Evolutionary conservation across 1,284 basidiomycete species (phyloP).

Genomic region (Coriolopsis trogii): DNA sequence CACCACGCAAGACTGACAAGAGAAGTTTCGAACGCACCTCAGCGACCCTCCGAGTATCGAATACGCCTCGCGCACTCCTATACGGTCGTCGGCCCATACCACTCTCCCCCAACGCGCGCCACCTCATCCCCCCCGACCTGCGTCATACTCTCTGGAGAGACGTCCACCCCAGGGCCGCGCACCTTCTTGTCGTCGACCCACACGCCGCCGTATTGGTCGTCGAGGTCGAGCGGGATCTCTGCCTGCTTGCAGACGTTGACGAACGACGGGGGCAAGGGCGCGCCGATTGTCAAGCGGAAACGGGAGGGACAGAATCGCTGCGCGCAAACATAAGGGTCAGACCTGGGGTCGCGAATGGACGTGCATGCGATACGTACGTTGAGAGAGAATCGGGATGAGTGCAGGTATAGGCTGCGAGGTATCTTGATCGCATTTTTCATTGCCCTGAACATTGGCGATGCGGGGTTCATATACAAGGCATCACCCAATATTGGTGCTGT

Average conservation of each 20-base stretch:
- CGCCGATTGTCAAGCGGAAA: conserved; percentile 50
- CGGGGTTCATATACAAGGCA: conserved; percentile 44
- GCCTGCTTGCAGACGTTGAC: conserved; percentile 46
- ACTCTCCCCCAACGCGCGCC: neutral
- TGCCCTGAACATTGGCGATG: conserved; percentile 32
- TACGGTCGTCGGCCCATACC: neutral
- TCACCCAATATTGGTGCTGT: conserved; percentile 72
- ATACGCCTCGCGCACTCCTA: too few relatives aligned
- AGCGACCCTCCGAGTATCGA: too few relatives aligned
- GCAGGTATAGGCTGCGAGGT: conserved; percentile 58
- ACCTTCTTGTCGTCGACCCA: conserved; percentile 47
- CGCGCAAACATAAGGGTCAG: neutral
- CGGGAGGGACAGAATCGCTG: conserved; percentile 51
- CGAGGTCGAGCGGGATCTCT: conserved; percentile 40
- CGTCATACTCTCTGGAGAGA: neutral
- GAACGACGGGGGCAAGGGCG: conserved; percentile 58
- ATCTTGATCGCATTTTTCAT: conserved; percentile 32
- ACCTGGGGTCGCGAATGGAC: neutral
- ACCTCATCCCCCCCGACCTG: neutral
- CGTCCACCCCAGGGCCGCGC: neutral
- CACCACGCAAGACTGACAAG: too few relatives aligned
- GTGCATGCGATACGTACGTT: conserved; percentile 44
- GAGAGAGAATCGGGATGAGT: conserved; percentile 58
- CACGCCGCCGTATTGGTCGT: conserved; percentile 46
- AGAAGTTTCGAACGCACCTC: too few relatives aligned